phyloP scores from a whole-genome alignment of 2,329 filamentous ascomycete species.

The Anisogramma anomala region DNA sequence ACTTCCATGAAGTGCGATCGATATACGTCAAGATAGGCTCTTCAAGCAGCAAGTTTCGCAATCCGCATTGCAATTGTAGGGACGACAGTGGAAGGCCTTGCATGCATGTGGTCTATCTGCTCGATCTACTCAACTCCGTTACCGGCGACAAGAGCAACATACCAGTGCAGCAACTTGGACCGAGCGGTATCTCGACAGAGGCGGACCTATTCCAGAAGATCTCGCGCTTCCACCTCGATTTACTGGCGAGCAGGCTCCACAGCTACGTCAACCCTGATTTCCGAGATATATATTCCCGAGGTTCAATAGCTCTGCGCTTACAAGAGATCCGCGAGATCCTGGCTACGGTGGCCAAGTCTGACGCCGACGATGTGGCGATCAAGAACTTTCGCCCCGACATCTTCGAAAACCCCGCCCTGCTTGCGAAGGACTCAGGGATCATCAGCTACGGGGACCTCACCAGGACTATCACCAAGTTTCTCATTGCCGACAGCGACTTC shows the following conservation, averaged over 20 bases:
- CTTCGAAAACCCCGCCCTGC: conserved; percentile 22
- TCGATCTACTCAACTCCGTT: conserved; percentile 40
- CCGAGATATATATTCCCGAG: too few species aligned
- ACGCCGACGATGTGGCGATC: conserved; percentile 27
- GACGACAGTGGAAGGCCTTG: conserved; percentile 28
- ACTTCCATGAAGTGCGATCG: conserved; percentile 43
- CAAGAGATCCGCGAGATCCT: conserved; percentile 41
- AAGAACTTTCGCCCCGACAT: conserved; percentile 35
- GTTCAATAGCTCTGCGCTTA: too few species aligned
- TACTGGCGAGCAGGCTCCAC: conserved; percentile 41
- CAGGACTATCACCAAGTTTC: conserved; percentile 40
- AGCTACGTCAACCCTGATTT: conserved; percentile 19
- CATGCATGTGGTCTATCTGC: conserved; percentile 42
- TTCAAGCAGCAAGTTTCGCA: conserved; percentile 27
- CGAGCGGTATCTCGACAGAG: conserved; percentile 32
- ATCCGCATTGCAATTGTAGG: conserved; percentile 37
- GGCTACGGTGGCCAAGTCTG: conserved; percentile 28
- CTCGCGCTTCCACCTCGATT: conserved; percentile 37
- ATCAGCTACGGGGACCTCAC: conserved; percentile 36
- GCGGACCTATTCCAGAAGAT: conserved; percentile 39
- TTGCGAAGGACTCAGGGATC: conserved; percentile 22
- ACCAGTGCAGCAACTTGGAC: conserved; percentile 23
- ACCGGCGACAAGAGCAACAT: conserved; percentile 26
- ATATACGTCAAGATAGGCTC: conserved; percentile 39
- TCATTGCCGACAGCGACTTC: conserved; percentile 42